Conservation (phyloP, 73 alveolate genomes). For the Stentor roeselii region DNA sequence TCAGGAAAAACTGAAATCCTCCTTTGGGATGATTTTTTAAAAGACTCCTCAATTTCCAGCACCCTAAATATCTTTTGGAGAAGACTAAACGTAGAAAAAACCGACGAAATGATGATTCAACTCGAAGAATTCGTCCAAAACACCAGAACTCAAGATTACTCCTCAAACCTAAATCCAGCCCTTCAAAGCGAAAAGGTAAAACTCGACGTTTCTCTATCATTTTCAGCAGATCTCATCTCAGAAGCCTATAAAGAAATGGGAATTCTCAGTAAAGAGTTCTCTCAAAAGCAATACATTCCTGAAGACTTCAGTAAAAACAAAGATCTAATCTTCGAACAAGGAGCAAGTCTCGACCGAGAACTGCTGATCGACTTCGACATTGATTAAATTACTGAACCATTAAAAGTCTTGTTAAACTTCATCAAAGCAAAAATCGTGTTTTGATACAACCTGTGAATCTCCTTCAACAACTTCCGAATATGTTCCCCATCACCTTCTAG, state of each 20-base stretch:
- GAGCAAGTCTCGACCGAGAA: not conserved
- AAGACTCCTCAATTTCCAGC: not conserved
- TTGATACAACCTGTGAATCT: not conserved
- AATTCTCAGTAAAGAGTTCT: not conserved
- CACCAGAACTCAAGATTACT: no score
- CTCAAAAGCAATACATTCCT: not conserved
- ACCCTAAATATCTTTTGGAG: not conserved
- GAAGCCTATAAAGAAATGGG: not conserved
- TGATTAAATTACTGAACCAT: not conserved
- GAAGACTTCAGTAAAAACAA: not conserved
- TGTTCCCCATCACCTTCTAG: not conserved
- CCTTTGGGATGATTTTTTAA: not conserved
- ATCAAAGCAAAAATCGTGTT: not conserved
- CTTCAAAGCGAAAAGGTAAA: not conserved
- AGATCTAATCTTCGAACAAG: not conserved
- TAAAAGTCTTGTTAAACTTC: slow-evolving; percentile 3
- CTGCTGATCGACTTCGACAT: not conserved
- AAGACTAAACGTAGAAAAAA: not conserved
- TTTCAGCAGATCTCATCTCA: not conserved
- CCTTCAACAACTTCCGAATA: not conserved
- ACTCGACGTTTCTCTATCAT: not conserved
- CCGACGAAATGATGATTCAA: not conserved
- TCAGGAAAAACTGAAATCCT: not conserved
- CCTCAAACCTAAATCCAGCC: not conserved
- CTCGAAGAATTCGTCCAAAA: not conserved